Percentiles rank a stretch among this genome's conserved stretches.
These are phyloP conservation scores for Polychaeton citri DNA, from an alignment of 2,329 filamentous ascomycete species.

Conservation along the genomic window DNA sequence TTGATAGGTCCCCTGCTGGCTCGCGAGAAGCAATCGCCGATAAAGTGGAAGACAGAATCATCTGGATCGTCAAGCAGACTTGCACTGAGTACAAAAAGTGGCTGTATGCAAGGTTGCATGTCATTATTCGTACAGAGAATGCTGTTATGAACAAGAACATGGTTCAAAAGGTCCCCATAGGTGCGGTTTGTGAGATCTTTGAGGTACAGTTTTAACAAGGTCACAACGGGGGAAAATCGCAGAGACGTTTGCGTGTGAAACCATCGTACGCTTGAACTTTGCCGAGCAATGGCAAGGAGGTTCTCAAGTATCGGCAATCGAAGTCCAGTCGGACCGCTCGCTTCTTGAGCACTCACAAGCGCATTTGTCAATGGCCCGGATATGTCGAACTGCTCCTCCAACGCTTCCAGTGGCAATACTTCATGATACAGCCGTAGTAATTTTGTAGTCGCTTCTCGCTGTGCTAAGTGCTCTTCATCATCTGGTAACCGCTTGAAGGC, in stretches of 20 bases:
- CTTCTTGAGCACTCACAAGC: constrained; percentile 35
- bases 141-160: constrained; percentile 51
- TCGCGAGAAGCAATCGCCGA: constrained; percentile 72
- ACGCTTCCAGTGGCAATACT: constrained; percentile 61
- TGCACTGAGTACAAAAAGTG: background rate
- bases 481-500: constrained; percentile 57
- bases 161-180: constrained; percentile 11
- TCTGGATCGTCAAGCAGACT: constrained; percentile 2
- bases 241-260: constrained; percentile 52
- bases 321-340: constrained; percentile 31
- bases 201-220: constrained; percentile 48
- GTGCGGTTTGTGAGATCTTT: constrained; percentile 27
- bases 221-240: constrained; percentile 56
- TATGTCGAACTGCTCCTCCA: constrained; percentile 79
- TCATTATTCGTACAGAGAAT: constrained; percentile 33
- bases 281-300: constrained; percentile 64
- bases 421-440: constrained; percentile 77
- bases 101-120: constrained; percentile 5
- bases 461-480: constrained; percentile 49
- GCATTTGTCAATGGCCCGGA: constrained; percentile 60
- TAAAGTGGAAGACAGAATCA: constrained; percentile 48
- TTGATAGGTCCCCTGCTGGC: constrained; percentile 68
- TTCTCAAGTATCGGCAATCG: constrained; percentile 66
- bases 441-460: constrained; percentile 65
- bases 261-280: constrained; percentile 80